Evolutionary conservation across 306 rosid species (phyloP), one percentile per base, ranked within the genome.

Genomic region (Abrus precatorius): DNA sequence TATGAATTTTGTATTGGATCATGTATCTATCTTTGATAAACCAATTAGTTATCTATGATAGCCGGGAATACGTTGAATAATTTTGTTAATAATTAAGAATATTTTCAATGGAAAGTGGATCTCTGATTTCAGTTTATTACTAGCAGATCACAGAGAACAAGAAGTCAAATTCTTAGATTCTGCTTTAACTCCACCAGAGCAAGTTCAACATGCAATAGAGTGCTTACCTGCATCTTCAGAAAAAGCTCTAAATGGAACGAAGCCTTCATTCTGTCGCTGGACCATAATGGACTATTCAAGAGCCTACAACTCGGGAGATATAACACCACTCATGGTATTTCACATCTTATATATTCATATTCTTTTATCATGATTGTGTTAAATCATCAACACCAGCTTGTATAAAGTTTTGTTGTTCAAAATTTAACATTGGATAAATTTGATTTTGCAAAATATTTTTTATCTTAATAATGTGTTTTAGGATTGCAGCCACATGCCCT

Each of bases 271-370:
- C 83, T 83, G 27, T 62, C 85, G 92, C 20, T 89, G 99, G 99
- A 91, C 94, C 36, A 85, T 95, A 83, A 83, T 79, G 80, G 95
- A 95, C 66, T 95, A 92, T 80, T 85, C 86, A 61, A 87, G 77
- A 83, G 97, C 95, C 80, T 92, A 93, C 44, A 81, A 48, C 30
- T 90, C 90, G 20, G 86, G 86, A 75, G 67, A 86, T 57, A 71
- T 83, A 72, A 90, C 99, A 72, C 99, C 99, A 77, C 65, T 30
- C 70, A 56, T 74, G 90, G 99, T 94, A 91, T 69, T 89, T 55
- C 48, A 50, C 55, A 48, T 67, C 38, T 47, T 5, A 13, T 30
- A 66, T 82, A 45, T 56, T 81, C 27, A 66, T 74, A 55, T 74
- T 65, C 13, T 53, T 70, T 47, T n/a, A 6, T 69, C 66, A 81